phyloP scores from a whole-genome alignment of 2,329 filamentous ascomycete species.

The Colletotrichum coccodes region DNA sequence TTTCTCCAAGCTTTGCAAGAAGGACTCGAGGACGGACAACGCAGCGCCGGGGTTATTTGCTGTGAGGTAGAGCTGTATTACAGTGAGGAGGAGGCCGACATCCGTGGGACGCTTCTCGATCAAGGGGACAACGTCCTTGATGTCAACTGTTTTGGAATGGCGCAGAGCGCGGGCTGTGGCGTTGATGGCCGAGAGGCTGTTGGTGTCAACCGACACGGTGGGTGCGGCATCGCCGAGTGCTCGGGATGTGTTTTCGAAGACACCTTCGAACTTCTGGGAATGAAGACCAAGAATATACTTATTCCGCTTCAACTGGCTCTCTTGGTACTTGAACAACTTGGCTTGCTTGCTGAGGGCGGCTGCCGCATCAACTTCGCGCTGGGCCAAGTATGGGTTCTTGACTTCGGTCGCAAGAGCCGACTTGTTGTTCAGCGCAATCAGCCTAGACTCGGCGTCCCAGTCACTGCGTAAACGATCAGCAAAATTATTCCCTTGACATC shows the following conservation, averaged over 20 bases:
- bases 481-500: background rate
- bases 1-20: constrained; percentile 76
- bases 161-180: constrained; percentile 70
- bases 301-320: constrained; percentile 64
- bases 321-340: constrained; percentile 79
- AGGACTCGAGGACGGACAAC: constrained; percentile 78
- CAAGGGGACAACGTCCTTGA: constrained; percentile 76
- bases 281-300: constrained; percentile 72
- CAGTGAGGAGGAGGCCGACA: constrained; percentile 81
- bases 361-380: constrained; percentile 68
- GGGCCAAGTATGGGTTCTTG: constrained; percentile 74
- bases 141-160: constrained; percentile 68
- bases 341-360: constrained; percentile 65
- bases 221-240: constrained; percentile 46
- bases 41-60: constrained; percentile 79
- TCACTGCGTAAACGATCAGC: constrained; percentile 59
- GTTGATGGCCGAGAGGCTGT: constrained; percentile 61
- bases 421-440: constrained; percentile 74
- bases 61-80: constrained; percentile 83
- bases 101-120: constrained; percentile 82
- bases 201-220: constrained; percentile 44
- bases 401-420: constrained; percentile 51
- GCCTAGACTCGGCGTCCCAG: constrained; percentile 72
- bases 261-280: constrained; percentile 74
- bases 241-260: constrained; percentile 58